phyloP scores from a whole-genome alignment of 2,329 filamentous ascomycete species.

The Trichoderma sp. region DNA sequence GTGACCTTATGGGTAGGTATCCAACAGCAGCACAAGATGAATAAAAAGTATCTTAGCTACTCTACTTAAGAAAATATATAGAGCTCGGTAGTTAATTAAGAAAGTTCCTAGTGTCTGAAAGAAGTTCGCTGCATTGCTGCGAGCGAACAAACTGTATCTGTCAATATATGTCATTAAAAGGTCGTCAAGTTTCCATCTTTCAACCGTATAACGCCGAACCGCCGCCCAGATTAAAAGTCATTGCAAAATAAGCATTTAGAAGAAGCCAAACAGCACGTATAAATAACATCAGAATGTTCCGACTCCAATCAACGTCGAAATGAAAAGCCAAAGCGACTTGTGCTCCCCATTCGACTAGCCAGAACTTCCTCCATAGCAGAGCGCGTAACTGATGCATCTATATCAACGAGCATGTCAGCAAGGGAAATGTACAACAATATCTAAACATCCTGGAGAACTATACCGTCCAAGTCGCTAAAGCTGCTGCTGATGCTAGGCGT shows the following conservation, averaged over 20 bases:
- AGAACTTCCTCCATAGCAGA: constrained; percentile 77
- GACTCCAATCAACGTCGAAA: constrained; percentile 54
- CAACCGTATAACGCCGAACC: not conserved
- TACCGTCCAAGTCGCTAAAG: constrained; percentile 81
- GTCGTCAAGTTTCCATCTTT: not conserved
- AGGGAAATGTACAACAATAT: too few species aligned
- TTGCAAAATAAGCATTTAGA: not conserved
- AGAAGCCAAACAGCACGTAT: not conserved
- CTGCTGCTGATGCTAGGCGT: constrained; percentile 81
- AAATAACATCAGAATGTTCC: constrained; percentile 15
- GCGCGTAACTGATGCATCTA: constrained; percentile 77
- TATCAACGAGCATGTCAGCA: not conserved
- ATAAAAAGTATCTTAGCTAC: not conserved
- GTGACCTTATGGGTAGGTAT: not conserved
- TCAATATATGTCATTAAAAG: not conserved
- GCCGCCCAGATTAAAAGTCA: not conserved
- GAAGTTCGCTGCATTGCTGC: not conserved
- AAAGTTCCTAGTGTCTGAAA: not conserved
- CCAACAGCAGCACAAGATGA: not conserved
- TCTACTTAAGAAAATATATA: not conserved
- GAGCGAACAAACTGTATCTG: not conserved
- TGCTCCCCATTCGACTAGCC: constrained; percentile 50
- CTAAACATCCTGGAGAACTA: constrained; percentile 22
- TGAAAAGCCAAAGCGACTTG: constrained; percentile 61
- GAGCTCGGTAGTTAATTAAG: not conserved